These are phyloP conservation scores for Pythium oligandrum DNA, from an alignment of 352 stramenopile genomes.

Conservation along the genomic window DNA sequence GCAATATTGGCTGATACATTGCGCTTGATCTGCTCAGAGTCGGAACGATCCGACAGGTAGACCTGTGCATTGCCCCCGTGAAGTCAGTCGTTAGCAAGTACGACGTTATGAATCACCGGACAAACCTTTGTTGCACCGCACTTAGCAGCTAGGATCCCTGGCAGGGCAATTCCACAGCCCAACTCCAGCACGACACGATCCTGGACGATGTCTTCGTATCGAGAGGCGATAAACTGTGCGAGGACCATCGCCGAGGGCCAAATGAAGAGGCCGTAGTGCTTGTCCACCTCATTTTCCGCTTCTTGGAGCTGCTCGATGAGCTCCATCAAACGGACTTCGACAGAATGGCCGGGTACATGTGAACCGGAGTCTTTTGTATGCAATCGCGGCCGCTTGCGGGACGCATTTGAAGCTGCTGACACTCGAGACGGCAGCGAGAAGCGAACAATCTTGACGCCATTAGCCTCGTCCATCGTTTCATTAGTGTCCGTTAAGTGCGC, in stretches of 20 bases:
- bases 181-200: conserved; percentile 55
- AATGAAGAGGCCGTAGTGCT: conserved; percentile 62
- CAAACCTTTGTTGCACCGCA: conserved; percentile 15
- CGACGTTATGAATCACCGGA: too few species aligned
- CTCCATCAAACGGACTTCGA: conserved; percentile 45
- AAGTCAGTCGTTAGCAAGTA: not conserved
- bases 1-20: conserved; percentile 52
- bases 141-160: conserved; percentile 47
- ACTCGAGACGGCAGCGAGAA: conserved; percentile 1
- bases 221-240: conserved; percentile 39
- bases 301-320: conserved; percentile 41
- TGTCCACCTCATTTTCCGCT: conserved; percentile 33
- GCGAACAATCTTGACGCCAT: conserved; percentile 1
- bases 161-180: conserved; percentile 61
- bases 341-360: conserved; percentile 1
- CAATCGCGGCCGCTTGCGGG: conserved; percentile 1
- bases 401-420: not conserved
- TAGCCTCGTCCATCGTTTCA: too few species aligned
- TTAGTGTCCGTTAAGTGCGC: too few species aligned
- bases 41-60: conserved; percentile 46
- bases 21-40: conserved; percentile 35
- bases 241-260: conserved; percentile 57
- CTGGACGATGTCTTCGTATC: conserved; percentile 18
- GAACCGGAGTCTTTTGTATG: not conserved
- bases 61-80: conserved; percentile 15